Base-by-base conservation (phyloP, 768 basidiomycete species). In the Russula virescens region DNA sequence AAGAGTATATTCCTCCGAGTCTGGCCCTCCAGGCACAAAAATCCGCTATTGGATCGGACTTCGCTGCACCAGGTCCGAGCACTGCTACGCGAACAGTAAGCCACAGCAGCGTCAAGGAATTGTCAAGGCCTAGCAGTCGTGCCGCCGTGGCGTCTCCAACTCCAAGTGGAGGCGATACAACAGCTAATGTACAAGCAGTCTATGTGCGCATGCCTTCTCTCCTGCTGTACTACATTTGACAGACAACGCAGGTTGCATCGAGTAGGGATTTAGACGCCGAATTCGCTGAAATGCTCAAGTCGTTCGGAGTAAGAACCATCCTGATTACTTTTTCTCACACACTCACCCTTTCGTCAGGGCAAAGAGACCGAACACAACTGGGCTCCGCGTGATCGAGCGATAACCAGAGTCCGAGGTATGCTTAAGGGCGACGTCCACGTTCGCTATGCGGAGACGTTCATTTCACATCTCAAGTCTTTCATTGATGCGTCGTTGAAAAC, bases 321-420 rank as follows among this genome's bases (percentile, higher is more conserved):
- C 58, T 48, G 55, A 50, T 50, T 42, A 28, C 31, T 58, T 34
- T 54, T n/a, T 55, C 3, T 55, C 23, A 5, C 53, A 25, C 18
- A 21, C 42, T 62, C 35, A 45, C 21, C 42, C n/a, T 28, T 54
- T 26, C 21, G 40, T 3, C 64, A 94, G 88, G 97, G 96, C n/a
- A 96, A 84, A 75, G 96, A 99, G 76, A 89, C 90, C 1, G 96
- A 99, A 71, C 91, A 95, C 66, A 99, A 99, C 68, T 99, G 96
- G 96, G 79, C 83, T 47, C 76, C 79, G 31, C 82, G 96, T 62
- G 96, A 99, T 65, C 81, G 81, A 67, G 80, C 88, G 11, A 80
- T 95, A 64, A 78, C 83, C 47, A 81, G 85, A 19, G 88, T 98
- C 9, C 83, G 94, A 48, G 91, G 94, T 19, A 93, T 97, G 90